phyloP scores from a whole-genome alignment of 2,329 filamentous ascomycete species.

The Verticillium albo-atrum region DNA sequence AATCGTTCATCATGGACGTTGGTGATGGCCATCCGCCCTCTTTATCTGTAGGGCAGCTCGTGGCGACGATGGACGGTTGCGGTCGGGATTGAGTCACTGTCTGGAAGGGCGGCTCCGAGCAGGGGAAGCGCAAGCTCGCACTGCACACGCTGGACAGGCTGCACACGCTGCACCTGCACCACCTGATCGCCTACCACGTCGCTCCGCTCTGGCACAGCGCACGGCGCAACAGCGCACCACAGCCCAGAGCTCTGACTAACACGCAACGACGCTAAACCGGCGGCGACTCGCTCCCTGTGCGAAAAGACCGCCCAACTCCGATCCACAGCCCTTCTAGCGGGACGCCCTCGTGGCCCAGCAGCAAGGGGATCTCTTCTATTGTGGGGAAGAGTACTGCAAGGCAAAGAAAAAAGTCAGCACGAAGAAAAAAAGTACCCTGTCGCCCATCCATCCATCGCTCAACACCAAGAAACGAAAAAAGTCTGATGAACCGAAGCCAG shows the following conservation, averaged over 20 bases:
- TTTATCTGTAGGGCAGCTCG: not conserved
- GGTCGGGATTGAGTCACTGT: no score
- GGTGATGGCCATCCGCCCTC: not conserved
- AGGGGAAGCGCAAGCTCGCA: no score
- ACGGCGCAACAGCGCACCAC: no score
- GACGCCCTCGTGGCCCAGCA: not conserved
- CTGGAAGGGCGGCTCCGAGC: no score
- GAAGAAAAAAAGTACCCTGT: not conserved
- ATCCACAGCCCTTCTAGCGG: not conserved
- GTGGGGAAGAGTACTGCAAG: not conserved
- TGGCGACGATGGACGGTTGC: not conserved
- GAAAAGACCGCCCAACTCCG: not conserved
- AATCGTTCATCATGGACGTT: not conserved
- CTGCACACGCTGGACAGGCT: no score
- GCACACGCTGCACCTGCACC: no score
- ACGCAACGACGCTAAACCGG: not conserved
- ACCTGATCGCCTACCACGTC: no score
- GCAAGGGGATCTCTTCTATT: not conserved
- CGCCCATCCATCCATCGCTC: not conserved
- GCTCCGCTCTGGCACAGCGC: no score
- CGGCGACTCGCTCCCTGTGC: not conserved
- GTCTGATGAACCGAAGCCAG: not conserved
- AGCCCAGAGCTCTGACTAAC: not conserved
- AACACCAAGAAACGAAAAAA: not conserved
- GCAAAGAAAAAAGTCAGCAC: conserved; percentile 1